A percentile compares a stretch with the other conserved stretches of the same genome.
Evolutionary conservation across 495 filamentous ascomycete species (phyloP).

Genomic region (Tetracladium setigerum): DNA sequence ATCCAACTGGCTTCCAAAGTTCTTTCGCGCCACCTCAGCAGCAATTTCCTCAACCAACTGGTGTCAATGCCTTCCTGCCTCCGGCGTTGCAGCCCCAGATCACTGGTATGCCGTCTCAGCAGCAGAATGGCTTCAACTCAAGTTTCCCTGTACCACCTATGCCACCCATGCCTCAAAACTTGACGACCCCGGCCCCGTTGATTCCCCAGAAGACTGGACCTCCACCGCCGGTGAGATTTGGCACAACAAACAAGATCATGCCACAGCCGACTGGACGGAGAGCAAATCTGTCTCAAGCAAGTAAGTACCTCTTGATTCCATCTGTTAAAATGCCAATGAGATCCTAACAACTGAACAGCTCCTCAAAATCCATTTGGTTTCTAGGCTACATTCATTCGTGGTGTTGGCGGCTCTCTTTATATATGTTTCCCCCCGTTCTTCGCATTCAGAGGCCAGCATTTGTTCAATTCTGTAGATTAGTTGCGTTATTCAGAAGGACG

Average conservation of each 20-base stretch:
- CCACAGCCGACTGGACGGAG: conserved; percentile 84
- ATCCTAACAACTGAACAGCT: conserved; percentile 43
- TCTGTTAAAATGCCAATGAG: conserved; percentile 9
- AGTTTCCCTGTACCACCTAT: conserved; percentile 31
- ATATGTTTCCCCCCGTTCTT: too few species aligned
- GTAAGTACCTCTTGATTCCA: conserved; percentile 53
- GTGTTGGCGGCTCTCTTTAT: too few species aligned
- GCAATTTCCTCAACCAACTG: conserved; percentile 36
- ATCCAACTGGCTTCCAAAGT: conserved; percentile 64
- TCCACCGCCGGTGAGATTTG: conserved; percentile 80
- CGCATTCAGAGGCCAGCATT: too few species aligned
- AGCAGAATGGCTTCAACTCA: conserved; percentile 49
- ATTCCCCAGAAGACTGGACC: conserved; percentile 88
- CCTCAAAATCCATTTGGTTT: conserved; percentile 93
- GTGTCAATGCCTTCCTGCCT: conserved; percentile 50
- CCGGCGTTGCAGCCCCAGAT: conserved; percentile 47
- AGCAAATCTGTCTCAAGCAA: conserved; percentile 88
- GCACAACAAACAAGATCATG: conserved; percentile 63
- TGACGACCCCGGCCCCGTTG: conserved; percentile 48
- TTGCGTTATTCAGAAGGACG: too few species aligned
- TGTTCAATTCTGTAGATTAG: too few species aligned
- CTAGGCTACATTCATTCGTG: conserved; percentile 27
- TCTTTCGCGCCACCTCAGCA: conserved; percentile 33
- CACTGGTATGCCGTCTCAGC: conserved; percentile 34
- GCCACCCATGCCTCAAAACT: conserved; percentile 37